Evolutionary conservation across 768 basidiomycete genomes (phyloP), one percentile per base, ranked within the genome.

Genomic region (Leccinum subtestaceum): DNA sequence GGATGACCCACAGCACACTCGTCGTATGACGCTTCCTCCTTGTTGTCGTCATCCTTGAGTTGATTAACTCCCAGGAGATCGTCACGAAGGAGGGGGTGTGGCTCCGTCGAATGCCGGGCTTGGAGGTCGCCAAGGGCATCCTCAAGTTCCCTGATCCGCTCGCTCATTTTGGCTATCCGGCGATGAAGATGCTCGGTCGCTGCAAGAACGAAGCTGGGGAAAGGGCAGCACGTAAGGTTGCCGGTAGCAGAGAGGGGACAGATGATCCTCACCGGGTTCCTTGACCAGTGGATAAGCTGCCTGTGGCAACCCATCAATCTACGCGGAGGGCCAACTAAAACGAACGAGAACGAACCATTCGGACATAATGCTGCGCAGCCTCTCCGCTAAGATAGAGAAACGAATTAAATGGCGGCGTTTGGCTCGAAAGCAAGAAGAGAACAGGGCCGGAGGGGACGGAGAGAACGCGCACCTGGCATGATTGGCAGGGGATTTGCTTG

Each of bases 401-500:
- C 10, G 19, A 12, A 45, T 45, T 45, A 45, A 45, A 11, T 21
- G 43, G 43, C 17, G 43, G 43, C 11, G 43, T 45, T 32, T 19
- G 40, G n/a, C 10, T 43, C 19, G 19, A 45, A 45, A 45, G 43
- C 5, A 43, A 45, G 43, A 43, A 43, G 19, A 21, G 11, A 45
- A 45, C 19, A 19, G 43, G 8, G 11, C 43, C 47, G 47, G 47
- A 23, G 25, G 8, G 47, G 15, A 48, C 27, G 36, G 21, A 38
- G 21, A 53, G 15, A 29, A 58, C 34, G 71, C 76, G 45, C 68
- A 85, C 87, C 77, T 84, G 83, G 69, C 88, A 89, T 1, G 87
- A 88, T 69, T 88, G 86, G 68, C 88, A 90, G 10, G 89, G 89
- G 55, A 89, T 86, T 63, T 87, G 81, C 77, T 89, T 90, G 81